Evolutionary conservation across 192 early-diverging fungal genomes (phyloP).

Genomic region (Umbelopsis sp.): DNA sequence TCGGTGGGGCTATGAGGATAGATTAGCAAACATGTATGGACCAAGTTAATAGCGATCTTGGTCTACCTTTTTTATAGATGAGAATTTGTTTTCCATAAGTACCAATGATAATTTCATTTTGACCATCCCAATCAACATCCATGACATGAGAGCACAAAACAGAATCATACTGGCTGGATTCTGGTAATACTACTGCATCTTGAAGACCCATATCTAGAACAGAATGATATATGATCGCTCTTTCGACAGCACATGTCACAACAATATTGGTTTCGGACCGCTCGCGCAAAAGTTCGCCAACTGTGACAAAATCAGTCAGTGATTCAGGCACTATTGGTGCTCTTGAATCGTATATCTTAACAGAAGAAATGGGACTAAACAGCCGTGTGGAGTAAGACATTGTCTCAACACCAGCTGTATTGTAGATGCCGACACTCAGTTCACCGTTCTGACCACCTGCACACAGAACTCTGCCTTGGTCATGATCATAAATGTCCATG

Average conservation of each 20-base stretch:
- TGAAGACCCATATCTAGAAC: conserved; percentile 35
- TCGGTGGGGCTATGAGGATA: background rate
- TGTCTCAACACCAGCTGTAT: conserved; percentile 26
- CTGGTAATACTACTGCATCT: conserved; percentile 44
- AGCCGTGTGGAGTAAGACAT: conserved; percentile 30
- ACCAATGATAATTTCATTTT: conserved; percentile 55
- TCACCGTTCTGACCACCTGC: conserved; percentile 44
- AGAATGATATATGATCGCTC: conserved; percentile 51
- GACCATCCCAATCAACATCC: conserved; percentile 66
- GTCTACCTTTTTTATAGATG: conserved; percentile 55
- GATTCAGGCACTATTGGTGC: conserved; percentile 1
- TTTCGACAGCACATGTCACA: conserved; percentile 61
- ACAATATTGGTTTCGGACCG: conserved; percentile 45
- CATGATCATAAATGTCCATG: conserved; percentile 32
- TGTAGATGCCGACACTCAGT: conserved; percentile 35
- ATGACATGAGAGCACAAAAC: conserved; percentile 56
- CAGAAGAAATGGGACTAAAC: conserved; percentile 43
- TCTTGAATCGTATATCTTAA: conserved; percentile 33
- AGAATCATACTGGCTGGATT: conserved; percentile 58
- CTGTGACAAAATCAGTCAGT: background rate
- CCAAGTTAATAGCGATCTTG: background rate
- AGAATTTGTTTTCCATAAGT: conserved; percentile 63
- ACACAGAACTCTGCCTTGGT: conserved; percentile 24
- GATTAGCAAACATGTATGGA: background rate
- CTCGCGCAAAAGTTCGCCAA: background rate